Percentiles rank a stretch among this genome's conserved stretches.
Evolutionary conservation across 768 basidiomycete genomes (phyloP).

Genomic region (Trametes cinnabarina): DNA sequence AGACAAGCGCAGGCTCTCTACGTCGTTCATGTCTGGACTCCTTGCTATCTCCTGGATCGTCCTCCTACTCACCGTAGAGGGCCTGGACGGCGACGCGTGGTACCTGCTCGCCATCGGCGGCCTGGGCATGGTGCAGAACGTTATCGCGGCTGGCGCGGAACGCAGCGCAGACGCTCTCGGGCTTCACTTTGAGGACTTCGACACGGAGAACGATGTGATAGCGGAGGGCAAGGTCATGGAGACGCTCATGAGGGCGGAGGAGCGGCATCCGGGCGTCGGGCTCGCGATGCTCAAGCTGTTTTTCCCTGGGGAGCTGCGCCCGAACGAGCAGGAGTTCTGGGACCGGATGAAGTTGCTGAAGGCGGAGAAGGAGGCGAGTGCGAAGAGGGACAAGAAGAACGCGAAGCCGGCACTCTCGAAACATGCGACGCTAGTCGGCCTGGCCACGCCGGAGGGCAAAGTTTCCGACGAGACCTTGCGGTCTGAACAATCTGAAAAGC

Average conservation of each 20-base stretch:
- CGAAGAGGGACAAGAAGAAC: background rate
- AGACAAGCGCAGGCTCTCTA: constrained; percentile 12
- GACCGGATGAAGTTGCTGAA: constrained; percentile 5
- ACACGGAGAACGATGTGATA: background rate
- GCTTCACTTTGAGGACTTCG: constrained; percentile 21
- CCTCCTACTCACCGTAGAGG: constrained; percentile 26
- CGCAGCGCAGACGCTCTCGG: constrained; percentile 24
- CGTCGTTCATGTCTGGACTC: constrained; percentile 9
- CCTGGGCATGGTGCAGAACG: constrained; percentile 30
- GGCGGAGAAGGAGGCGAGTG: background rate
- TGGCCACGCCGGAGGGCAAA: background rate
- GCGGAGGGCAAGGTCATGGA: constrained; percentile 17
- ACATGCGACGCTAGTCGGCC: background rate
- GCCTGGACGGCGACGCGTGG: constrained; percentile 24
- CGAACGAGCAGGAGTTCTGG: constrained; percentile 16
- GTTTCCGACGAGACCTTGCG: too few species aligned
- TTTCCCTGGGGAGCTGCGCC: constrained; percentile 21
- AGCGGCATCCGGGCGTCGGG: constrained; percentile 14
- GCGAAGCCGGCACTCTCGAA: background rate
- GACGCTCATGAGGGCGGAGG: constrained; percentile 17
- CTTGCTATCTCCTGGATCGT: constrained; percentile 26
- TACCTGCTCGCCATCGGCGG: constrained; percentile 24
- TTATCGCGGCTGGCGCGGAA: constrained; percentile 24
- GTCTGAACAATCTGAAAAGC: too few species aligned
- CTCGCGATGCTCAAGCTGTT: constrained; percentile 19